These are phyloP conservation scores for Chlamydomonas reinhardtii DNA, from an alignment of 163 green algal genomes.

Conservation along the genomic window DNA sequence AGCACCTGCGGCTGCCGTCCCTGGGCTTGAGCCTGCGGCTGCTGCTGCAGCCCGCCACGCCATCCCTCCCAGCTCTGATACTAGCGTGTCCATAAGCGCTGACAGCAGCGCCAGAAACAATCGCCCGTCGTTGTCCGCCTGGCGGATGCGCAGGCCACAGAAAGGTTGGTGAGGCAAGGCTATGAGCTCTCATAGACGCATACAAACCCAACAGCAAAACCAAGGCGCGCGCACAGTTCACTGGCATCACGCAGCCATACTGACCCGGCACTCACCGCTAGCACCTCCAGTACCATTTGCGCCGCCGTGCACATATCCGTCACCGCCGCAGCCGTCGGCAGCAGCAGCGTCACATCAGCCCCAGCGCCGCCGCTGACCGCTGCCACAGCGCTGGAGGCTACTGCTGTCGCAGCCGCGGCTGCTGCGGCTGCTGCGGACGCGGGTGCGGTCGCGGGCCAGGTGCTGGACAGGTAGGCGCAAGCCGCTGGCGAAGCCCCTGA, in stretches of 20 bases:
- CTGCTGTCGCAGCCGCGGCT: not conserved
- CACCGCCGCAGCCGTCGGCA: not conserved
- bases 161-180: too few species aligned
- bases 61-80: not conserved
- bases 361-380: too few species aligned
- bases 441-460: too few species aligned
- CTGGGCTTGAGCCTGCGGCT: not conserved
- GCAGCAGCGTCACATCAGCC: not conserved
- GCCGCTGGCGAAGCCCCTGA: too few species aligned
- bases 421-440: too few species aligned
- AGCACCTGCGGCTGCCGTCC: not conserved
- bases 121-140: not conserved
- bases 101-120: not conserved
- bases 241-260: too few species aligned
- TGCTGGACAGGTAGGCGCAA: too few species aligned
- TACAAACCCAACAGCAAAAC: too few species aligned
- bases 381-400: too few species aligned
- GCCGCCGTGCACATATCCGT: constrained; percentile 33
- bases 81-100: not conserved
- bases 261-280: not conserved
- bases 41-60: not conserved
- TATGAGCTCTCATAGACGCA: too few species aligned
- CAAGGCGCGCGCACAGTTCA: too few species aligned
- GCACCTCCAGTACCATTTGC: constrained; percentile 23
- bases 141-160: not conserved